Base-by-base conservation (phyloP, 2,329 filamentous ascomycete species). In the Apiospora pterosperma region DNA sequence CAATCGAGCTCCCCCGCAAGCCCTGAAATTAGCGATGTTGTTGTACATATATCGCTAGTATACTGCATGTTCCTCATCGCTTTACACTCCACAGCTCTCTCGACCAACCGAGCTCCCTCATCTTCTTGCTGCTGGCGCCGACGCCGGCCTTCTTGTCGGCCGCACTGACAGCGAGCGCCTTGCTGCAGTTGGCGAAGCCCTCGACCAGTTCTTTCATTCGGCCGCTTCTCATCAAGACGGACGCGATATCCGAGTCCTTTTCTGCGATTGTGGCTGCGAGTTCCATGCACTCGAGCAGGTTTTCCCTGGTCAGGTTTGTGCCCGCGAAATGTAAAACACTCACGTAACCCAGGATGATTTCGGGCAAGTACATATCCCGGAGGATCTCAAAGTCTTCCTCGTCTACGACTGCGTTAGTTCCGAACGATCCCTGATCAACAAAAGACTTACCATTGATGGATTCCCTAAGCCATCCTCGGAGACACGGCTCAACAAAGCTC, bases 241-340 rank as follows among this genome's bases (percentile, higher is more conserved):
- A 78, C 1, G 90, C 87, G 44, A 95, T 77, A 69, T 90, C 88
- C 28, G 88, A 88, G 66, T 84, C 85, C 68, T 89, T 87, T 64
- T 90, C 88, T 2, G 95, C 92, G 61, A 97, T 85, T 2, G 89
- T 75, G 1, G 89, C 88, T 1, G 93, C 90, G 19, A 99, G 82
- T 65, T 97, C 92, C 91, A 99, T 95, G 71, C 90, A 92, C 73
- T 95, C 89, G 31, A 96, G 84, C 21, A 97, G 83, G 69, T 90
- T 86, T 65, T 95, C 92, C 52, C 93, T 88, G 58, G 88, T 90
- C 52, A 96, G 81, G 60, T 87, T 84, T 59, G 88, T 89, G 4
- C 92, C 93, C 0, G 91, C 90, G 73, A 91, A 91, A 75, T 96
- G 91, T 61, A 98, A 81, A 1, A 91, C 89, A 71, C 87, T 90